A percentile compares a stretch with the other conserved stretches of the same genome.
Conservation (phyloP, 495 filamentous ascomycete species). For the Daldinia decipiens region DNA sequence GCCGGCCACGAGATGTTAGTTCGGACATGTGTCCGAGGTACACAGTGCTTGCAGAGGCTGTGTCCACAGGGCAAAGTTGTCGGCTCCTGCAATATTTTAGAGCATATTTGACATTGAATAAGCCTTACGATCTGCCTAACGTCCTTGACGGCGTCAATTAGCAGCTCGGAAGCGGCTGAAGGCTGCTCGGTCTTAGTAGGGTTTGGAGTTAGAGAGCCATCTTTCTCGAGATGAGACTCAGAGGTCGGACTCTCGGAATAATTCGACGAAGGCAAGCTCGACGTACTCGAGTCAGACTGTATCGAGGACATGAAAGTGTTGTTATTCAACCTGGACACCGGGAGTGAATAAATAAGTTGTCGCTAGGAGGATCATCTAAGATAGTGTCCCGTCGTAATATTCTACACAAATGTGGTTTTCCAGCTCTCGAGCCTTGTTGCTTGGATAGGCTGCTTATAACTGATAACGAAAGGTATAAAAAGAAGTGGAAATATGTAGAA, state of each 20-base stretch:
- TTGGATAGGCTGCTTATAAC: slow-evolving; percentile 12
- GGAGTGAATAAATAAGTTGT: neutral
- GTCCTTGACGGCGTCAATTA: slow-evolving; percentile 40
- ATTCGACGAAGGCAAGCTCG: slow-evolving; percentile 29
- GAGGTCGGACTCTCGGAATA: slow-evolving; percentile 20
- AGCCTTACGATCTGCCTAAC: slow-evolving; percentile 69
- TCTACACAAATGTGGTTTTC: no score
- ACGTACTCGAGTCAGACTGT: slow-evolving; percentile 23
- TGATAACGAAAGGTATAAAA: slow-evolving; percentile 3
- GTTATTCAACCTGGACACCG: slow-evolving; percentile 9
- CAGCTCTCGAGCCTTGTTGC: neutral
- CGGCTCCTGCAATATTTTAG: slow-evolving; percentile 71
- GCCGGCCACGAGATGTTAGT: slow-evolving; percentile 79
- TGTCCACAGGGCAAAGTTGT: slow-evolving; percentile 86
- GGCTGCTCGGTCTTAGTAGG: slow-evolving; percentile 28
- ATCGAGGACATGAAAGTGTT: slow-evolving; percentile 45
- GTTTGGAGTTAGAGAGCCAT: slow-evolving; percentile 15
- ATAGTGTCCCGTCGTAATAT: neutral
- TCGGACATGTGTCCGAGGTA: slow-evolving; percentile 71
- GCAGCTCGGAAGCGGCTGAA: slow-evolving; percentile 21
- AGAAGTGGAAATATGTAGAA: neutral
- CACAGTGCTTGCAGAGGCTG: slow-evolving; percentile 77
- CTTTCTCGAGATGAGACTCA: slow-evolving; percentile 21
- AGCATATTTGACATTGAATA: slow-evolving; percentile 80
- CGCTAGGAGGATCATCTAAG: neutral